Evolutionary conservation across 768 basidiomycete genomes (phyloP).

Genomic region (Suillus tomentosus): DNA sequence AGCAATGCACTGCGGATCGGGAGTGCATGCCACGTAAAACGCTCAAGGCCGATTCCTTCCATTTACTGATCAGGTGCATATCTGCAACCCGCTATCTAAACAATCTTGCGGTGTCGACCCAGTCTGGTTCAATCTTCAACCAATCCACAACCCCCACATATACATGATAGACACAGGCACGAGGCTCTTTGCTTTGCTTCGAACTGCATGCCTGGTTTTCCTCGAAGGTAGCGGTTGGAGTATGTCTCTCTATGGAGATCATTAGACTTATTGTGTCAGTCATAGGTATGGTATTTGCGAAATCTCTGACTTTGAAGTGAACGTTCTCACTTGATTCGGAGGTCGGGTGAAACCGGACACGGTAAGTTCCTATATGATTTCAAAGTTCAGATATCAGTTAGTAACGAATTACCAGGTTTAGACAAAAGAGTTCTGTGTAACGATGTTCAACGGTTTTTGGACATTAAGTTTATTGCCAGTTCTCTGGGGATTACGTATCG

Average conservation of each 20-base stretch:
- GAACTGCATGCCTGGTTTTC: neutral
- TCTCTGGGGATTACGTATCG: too few relatives aligned
- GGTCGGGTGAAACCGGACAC: neutral
- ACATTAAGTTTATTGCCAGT: neutral
- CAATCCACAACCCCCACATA: neutral
- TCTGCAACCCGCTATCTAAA: neutral
- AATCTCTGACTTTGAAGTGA: neutral
- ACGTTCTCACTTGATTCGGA: neutral
- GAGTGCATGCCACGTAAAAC: neutral
- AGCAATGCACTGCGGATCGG: neutral
- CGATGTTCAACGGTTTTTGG: neutral
- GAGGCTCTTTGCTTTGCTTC: neutral
- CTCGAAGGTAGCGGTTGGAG: neutral
- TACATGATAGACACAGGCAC: neutral
- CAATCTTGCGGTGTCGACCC: neutral
- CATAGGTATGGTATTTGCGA: neutral
- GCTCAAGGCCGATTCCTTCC: neutral
- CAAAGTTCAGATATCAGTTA: neutral
- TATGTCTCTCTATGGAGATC: neutral
- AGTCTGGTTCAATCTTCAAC: constrained; percentile 3
- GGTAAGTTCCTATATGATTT: neutral
- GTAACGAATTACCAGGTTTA: neutral
- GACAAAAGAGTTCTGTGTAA: neutral
- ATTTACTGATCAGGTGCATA: neutral
- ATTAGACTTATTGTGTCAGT: neutral